A percentile compares a stretch with the other conserved stretches of the same genome.
Evolutionary conservation across 1,284 basidiomycete genomes (phyloP).

Genomic region (Tremellales sp.): DNA sequence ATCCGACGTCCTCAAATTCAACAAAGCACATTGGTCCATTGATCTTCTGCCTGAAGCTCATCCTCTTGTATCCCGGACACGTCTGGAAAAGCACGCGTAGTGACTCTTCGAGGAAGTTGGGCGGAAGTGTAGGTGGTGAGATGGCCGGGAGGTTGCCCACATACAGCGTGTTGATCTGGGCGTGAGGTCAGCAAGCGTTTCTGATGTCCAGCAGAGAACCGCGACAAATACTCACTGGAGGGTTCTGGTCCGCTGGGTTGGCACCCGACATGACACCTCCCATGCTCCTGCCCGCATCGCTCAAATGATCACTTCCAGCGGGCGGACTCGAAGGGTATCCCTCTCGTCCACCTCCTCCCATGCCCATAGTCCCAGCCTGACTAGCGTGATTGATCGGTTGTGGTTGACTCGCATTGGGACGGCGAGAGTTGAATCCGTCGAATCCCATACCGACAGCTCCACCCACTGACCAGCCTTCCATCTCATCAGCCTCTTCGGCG

Average conservation of each 20-base stretch:
- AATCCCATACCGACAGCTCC: constrained; percentile 28
- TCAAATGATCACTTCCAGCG: constrained; percentile 20
- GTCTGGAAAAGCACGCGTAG: constrained; percentile 74
- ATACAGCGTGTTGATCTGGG: constrained; percentile 84
- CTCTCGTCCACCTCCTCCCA: constrained; percentile 6
- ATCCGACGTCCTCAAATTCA: constrained; percentile 87
- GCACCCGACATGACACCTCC: constrained; percentile 17
- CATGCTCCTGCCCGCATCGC: constrained; percentile 18
- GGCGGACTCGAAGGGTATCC: constrained; percentile 21
- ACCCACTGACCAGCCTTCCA: constrained; percentile 45
- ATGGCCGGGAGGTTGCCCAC: constrained; percentile 87
- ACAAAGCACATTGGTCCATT: constrained; percentile 98
- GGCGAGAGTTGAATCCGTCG: constrained; percentile 13
- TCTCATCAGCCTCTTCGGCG: constrained; percentile 46
- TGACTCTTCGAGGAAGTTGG: constrained; percentile 77
- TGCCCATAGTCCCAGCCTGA: background rate
- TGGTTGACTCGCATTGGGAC: background rate
- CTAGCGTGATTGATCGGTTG: background rate
- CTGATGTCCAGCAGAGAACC: background rate
- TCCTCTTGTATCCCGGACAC: constrained; percentile 78
- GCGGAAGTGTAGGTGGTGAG: constrained; percentile 58
- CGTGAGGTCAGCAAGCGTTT: background rate
- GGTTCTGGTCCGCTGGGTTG: constrained; percentile 80
- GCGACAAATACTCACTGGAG: constrained; percentile 58
- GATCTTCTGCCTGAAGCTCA: constrained; percentile 91